Base-by-base conservation (phyloP, 148 eudicot species). In the Linanthus parryae region DNA sequence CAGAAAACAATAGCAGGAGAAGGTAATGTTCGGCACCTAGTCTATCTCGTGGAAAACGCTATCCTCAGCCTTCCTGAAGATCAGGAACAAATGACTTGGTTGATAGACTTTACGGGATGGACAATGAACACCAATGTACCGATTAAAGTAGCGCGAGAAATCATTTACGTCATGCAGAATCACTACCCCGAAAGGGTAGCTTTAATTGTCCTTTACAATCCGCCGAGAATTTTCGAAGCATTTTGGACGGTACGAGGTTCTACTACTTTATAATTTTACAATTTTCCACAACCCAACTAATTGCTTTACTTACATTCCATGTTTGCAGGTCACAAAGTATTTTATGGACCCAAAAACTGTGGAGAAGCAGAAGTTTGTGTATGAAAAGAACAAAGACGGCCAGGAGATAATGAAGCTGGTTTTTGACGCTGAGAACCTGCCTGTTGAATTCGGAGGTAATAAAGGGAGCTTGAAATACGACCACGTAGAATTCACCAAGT, bases 111-210 rank as follows among this genome's bases (percentile, higher is more conserved):
- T 78, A 87, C 76, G 0, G 96, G 87, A 34, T 81, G 82, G 77
- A 64, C 98, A 25, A 6, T 83, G 48, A 79, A 67, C 59, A 87
- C 83, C 13, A 84, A 70, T 6, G 43, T 80, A 11, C 74, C 95
- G 0, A 57, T 87, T n/a, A 78, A 59, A 75, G 83, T 83, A 40
- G 58, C 90, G 26, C 68, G 94, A 73, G 94, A 92, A 18, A 81
- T 80, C 26, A 68, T 75, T 38, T 55, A 75, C 61, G 70, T 79
- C 34, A 63, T 92, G 22, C 98, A 92, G 70, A 92, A 79, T 41
- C 96, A 92, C 64, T 92, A 92, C 54, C 98, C 98, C 7, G 96
- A 92, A 76, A 84, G 99, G 64, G 88, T 92, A 39, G 96, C 63
- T 16, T 28, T 81, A 27, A 58, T 84, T 8, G 77, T 75, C 51